Conservation (phyloP, 331 rosid genomes). For the Pyracantha coccinea region DNA sequence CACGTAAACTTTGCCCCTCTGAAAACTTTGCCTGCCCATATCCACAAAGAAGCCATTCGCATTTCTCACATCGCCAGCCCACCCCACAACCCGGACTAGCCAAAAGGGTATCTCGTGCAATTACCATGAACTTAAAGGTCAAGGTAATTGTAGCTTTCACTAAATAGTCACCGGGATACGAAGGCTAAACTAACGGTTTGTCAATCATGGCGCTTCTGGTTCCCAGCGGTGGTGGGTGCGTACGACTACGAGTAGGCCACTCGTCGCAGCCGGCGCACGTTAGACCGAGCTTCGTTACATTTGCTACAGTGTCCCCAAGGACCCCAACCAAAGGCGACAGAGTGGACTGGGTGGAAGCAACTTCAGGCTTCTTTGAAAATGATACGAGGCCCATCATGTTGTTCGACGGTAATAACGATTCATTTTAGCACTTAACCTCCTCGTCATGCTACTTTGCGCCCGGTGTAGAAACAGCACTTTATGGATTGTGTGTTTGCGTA, state of each 20-base stretch:
- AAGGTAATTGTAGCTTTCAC: too few relatives aligned
- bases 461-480: neutral
- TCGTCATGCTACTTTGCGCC: neutral
- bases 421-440: neutral
- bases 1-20: neutral
- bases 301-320: conserved; percentile 46
- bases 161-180: neutral
- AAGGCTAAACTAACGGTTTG: neutral
- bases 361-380: conserved; percentile 58
- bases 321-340: conserved; percentile 31
- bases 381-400: conserved; percentile 90
- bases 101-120: neutral
- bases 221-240: conserved; percentile 25
- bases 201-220: conserved; percentile 50
- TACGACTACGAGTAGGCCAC: conserved; percentile 3
- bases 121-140: neutral
- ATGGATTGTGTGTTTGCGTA: neutral
- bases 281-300: conserved; percentile 17
- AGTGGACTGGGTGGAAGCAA: conserved; percentile 56
- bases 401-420: conserved; percentile 53
- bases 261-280: conserved; percentile 13
- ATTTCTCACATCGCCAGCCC: too few relatives aligned
- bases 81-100: neutral
- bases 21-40: too few relatives aligned
- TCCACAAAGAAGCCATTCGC: too few relatives aligned